Conservation (phyloP, 305 asterid genomes). For the Fraxinus floribunda region DNA sequence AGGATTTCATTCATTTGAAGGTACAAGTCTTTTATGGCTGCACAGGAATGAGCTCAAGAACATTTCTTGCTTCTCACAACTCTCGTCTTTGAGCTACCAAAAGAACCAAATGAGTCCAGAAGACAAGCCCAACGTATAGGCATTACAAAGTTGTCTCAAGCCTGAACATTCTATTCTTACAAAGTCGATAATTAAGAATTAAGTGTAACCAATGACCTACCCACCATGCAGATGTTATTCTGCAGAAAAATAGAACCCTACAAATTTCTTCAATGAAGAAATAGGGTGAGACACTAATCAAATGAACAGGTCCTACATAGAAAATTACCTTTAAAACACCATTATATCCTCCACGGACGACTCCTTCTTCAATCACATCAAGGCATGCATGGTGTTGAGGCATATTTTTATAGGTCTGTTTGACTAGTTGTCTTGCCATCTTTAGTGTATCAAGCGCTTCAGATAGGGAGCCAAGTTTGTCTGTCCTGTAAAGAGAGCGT, state of each 20-base stretch:
- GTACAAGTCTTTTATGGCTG: constrained; percentile 1
- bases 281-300: constrained; percentile 19
- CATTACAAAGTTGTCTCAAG: constrained; percentile 2
- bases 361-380: constrained; percentile 83
- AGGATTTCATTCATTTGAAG: neutral
- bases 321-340: constrained; percentile 74
- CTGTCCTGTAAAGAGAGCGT: constrained; percentile 72
- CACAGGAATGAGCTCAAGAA: neutral
- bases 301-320: constrained; percentile 22
- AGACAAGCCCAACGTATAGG: neutral
- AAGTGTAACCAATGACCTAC: constrained; percentile 17
- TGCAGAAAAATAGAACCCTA: constrained; percentile 2
- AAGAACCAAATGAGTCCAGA: neutral
- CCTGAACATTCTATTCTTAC: neutral
- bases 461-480: constrained; percentile 71
- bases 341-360: constrained; percentile 80
- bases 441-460: constrained; percentile 58
- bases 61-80: neutral
- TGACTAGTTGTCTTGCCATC: constrained; percentile 69
- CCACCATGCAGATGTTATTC: neutral
- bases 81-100: constrained; percentile 1
- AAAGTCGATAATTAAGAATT: neutral
- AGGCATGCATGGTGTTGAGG: constrained; percentile 91
- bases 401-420: constrained; percentile 61
- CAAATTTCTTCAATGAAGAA: constrained; percentile 15